Evolutionary conservation across 2,329 filamentous ascomycete genomes (phyloP).

Genomic region (Sporothrix pallida): DNA sequence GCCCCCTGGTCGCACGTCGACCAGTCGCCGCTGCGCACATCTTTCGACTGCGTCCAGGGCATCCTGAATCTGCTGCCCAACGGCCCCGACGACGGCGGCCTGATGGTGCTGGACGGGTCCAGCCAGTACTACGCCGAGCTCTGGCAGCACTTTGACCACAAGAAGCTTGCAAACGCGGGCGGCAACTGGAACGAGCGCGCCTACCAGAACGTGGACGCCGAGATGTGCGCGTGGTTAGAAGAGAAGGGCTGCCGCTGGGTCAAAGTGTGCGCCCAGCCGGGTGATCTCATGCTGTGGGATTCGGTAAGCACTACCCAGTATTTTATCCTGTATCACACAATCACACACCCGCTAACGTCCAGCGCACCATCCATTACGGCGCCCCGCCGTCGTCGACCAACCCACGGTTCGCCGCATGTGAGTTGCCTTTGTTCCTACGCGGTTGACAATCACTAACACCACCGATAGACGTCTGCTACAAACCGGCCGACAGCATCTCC

Average conservation of each 20-base stretch:
- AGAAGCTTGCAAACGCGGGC: background rate
- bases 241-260: conserved; percentile 19
- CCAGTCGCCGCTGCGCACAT: too few species aligned
- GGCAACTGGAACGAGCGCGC: conserved; percentile 3
- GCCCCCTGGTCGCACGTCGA: too few species aligned
- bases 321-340: too few species aligned
- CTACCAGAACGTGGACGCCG: conserved; percentile 11
- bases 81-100: too few species aligned
- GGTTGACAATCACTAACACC: too few species aligned
- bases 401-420: background rate
- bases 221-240: conserved; percentile 26
- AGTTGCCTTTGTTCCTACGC: too few species aligned
- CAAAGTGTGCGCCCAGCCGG: conserved; percentile 26
- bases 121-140: too few species aligned
- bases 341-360: too few species aligned
- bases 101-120: too few species aligned
- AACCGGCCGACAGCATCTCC: background rate
- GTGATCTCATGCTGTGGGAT: conserved; percentile 26
- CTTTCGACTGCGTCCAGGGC: too few species aligned
- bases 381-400: background rate
- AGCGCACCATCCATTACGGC: background rate
- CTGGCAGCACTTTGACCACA: too few species aligned
- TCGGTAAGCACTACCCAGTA: background rate
- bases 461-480: background rate
- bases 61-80: too few species aligned